A percentile compares a stretch with the other conserved stretches of the same genome.
These are phyloP conservation scores for Sarcomyxa edulis DNA, from an alignment of 768 basidiomycete species.

Conservation along the genomic window DNA sequence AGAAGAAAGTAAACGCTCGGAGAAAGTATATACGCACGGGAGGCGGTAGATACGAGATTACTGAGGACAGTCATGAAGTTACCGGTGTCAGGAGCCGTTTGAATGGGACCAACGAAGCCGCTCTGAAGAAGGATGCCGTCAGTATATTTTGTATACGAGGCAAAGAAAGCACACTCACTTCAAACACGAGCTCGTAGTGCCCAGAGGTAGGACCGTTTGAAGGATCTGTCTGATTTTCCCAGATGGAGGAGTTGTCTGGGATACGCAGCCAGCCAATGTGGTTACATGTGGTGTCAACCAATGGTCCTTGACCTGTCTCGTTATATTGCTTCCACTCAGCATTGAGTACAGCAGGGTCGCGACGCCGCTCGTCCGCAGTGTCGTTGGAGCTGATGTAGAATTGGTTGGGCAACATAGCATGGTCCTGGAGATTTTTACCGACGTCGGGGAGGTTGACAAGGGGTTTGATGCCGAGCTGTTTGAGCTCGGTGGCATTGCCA, in stretches of 20 bases:
- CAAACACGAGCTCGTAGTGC: slow-evolving; percentile 24
- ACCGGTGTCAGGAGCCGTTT: slow-evolving; percentile 10
- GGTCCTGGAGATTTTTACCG: slow-evolving; percentile 12
- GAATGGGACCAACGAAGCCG: slow-evolving; percentile 9
- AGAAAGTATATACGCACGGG: slow-evolving; percentile 11
- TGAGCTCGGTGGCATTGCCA: slow-evolving; percentile 1
- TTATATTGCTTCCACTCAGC: slow-evolving; percentile 15
- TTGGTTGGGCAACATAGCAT: slow-evolving; percentile 5
- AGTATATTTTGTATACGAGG: not conserved
- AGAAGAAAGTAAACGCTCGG: not conserved
- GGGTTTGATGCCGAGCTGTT: slow-evolving; percentile 2
- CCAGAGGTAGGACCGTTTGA: slow-evolving; percentile 21
- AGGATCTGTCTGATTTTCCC: slow-evolving; percentile 19
- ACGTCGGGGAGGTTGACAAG: slow-evolving; percentile 12
- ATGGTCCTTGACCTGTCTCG: slow-evolving; percentile 16
- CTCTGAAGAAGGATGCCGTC: slow-evolving; percentile 8
- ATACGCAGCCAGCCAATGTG: slow-evolving; percentile 24
- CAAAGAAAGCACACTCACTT: slow-evolving; percentile 12
- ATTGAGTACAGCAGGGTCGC: slow-evolving; percentile 9
- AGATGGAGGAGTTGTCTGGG: slow-evolving; percentile 12
- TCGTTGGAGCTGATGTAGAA: slow-evolving; percentile 15
- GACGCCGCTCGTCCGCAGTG: slow-evolving; percentile 12
- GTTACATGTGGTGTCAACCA: slow-evolving; percentile 15
- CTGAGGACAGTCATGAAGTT: slow-evolving; percentile 15
- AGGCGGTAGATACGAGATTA: slow-evolving; percentile 19